A percentile compares a stretch with the other conserved stretches of the same genome.
Conservation (phyloP, 2,329 filamentous ascomycete species). For the Calonectria multiphialidica region DNA sequence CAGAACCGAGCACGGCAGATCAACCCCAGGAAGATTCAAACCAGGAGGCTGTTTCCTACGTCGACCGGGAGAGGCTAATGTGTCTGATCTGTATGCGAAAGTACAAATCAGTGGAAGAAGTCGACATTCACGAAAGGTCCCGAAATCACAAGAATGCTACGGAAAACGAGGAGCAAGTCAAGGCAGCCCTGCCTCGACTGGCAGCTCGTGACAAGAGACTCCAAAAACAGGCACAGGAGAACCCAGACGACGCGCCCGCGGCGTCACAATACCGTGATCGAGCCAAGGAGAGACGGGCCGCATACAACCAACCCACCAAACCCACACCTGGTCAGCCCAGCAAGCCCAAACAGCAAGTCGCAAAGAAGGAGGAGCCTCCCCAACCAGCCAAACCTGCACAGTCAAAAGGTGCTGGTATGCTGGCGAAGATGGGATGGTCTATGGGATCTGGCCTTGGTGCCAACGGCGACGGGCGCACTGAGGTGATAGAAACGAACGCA, state of each 20-base stretch:
- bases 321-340: slow-evolving; percentile 54
- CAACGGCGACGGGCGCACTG: slow-evolving; percentile 71
- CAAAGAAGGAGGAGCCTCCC: slow-evolving; percentile 35
- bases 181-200: slow-evolving; percentile 59
- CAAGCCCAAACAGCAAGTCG: slow-evolving; percentile 44
- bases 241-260: slow-evolving; percentile 39
- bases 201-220: slow-evolving; percentile 54
- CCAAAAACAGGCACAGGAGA: slow-evolving; percentile 45
- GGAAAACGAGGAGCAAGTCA: slow-evolving; percentile 57
- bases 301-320: slow-evolving; percentile 71
- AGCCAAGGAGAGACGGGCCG: slow-evolving; percentile 74
- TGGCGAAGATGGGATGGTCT: slow-evolving; percentile 81
- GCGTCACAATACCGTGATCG: slow-evolving; percentile 70
- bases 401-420: slow-evolving; percentile 75
- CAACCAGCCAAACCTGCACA: slow-evolving; percentile 48
- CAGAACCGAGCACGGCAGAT: slow-evolving; percentile 20
- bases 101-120: slow-evolving; percentile 58
- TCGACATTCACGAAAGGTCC: slow-evolving; percentile 57
- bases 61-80: slow-evolving; percentile 65
- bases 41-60: slow-evolving; percentile 60
- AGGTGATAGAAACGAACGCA: slow-evolving; percentile 72
- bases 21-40: slow-evolving; percentile 3
- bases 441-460: slow-evolving; percentile 74
- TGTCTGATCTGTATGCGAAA: slow-evolving; percentile 61
- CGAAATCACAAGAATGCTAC: slow-evolving; percentile 56